Evolutionary conservation across 768 basidiomycete species (phyloP).

Genomic region (Tricholoma furcatifolium): DNA sequence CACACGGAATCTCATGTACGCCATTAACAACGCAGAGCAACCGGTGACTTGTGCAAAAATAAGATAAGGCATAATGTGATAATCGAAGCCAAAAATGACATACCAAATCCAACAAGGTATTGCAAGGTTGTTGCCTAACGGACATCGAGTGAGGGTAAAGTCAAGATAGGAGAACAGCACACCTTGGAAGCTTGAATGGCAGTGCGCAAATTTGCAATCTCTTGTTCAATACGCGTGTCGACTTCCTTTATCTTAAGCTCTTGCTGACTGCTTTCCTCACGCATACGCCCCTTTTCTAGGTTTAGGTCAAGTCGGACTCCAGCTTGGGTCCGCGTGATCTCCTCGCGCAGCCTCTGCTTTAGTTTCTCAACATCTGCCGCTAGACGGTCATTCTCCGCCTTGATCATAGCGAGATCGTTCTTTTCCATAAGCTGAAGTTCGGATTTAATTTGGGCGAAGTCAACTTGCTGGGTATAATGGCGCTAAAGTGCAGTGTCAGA

Average conservation of each 20-base stretch:
- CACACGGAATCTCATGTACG: constrained; percentile 74
- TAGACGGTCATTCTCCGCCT: constrained; percentile 95
- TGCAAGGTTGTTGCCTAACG: constrained; percentile 78
- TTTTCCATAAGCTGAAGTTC: constrained; percentile 96
- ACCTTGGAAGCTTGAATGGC: constrained; percentile 86
- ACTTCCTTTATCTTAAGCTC: constrained; percentile 98
- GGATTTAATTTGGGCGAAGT: constrained; percentile 95
- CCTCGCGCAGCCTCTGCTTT: constrained; percentile 89
- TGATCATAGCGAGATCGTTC: constrained; percentile 94
- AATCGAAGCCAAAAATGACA: constrained; percentile 25
- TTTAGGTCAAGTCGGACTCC: constrained; percentile 95
- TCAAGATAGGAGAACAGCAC: constrained; percentile 12
- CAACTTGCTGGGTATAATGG: constrained; percentile 93
- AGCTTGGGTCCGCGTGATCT: constrained; percentile 88
- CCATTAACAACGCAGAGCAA: constrained; percentile 84
- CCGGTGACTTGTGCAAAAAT: constrained; percentile 65
- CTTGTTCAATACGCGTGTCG: constrained; percentile 94
- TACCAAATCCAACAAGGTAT: constrained; percentile 86
- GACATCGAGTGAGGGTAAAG: constrained; percentile 1
- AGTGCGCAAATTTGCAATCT: constrained; percentile 85
- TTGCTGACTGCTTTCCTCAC: constrained; percentile 89
- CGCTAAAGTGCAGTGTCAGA: constrained; percentile 44
- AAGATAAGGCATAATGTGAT: constrained; percentile 3
- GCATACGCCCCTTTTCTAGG: constrained; percentile 92
- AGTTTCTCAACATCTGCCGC: constrained; percentile 90